These are phyloP conservation scores for Beauveria sp. DNA, from an alignment of 2,329 filamentous ascomycete species.

Conservation along the genomic window DNA sequence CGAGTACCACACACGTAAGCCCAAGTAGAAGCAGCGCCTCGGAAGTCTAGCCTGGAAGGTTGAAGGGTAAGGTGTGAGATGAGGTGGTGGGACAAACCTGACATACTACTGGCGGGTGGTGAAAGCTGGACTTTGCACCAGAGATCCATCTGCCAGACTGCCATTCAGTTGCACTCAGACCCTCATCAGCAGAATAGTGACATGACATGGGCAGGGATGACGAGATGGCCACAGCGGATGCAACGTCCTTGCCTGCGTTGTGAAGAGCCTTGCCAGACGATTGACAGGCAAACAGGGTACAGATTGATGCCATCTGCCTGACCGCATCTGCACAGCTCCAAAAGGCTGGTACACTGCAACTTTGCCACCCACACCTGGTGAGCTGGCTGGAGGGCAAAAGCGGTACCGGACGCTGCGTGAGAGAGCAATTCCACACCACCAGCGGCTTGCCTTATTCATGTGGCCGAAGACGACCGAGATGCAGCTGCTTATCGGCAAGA, in stretches of 20 bases:
- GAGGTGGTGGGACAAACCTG: background rate
- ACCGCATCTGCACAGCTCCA: constrained; percentile 3
- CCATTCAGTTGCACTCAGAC: background rate
- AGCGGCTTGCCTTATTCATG: background rate
- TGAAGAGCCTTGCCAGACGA: background rate
- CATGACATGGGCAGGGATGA: constrained; percentile 4
- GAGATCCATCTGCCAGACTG: background rate
- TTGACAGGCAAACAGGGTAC: background rate
- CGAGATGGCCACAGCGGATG: background rate
- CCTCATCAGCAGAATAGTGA: background rate
- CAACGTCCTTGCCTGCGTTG: background rate
- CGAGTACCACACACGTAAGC: constrained; percentile 9
- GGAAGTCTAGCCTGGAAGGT: background rate
- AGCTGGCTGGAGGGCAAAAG: background rate
- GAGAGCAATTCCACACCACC: background rate
- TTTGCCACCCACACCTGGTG: constrained; percentile 10
- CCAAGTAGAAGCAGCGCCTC: background rate
- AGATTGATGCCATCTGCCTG: constrained; percentile 10
- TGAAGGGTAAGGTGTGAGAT: constrained; percentile 4
- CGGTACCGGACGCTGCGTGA: constrained; percentile 8
- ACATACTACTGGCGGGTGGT: background rate
- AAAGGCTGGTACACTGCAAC: background rate
- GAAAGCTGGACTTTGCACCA: background rate
- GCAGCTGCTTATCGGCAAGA: background rate
- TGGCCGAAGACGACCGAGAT: background rate